A percentile compares a stretch with the other conserved stretches of the same genome.
These are phyloP conservation scores for Pleurostoma richardsiae DNA, from an alignment of 2,329 filamentous ascomycete genomes.

Conservation along the genomic window DNA sequence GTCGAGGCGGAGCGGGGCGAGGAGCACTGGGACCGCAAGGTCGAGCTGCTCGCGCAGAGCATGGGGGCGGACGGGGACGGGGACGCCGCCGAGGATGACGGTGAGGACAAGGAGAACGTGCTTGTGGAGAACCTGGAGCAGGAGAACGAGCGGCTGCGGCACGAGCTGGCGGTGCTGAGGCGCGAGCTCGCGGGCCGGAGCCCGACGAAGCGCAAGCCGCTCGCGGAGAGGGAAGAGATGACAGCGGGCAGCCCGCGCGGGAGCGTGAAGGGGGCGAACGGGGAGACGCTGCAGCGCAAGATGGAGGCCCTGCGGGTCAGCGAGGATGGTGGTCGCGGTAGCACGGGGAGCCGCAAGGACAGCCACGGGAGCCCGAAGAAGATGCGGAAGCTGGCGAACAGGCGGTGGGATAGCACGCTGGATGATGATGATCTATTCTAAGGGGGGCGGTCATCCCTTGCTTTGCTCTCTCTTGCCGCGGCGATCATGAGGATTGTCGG, in stretches of 20 bases:
- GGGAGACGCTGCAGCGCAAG: conserved; percentile 34
- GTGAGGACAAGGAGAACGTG: conserved; percentile 57
- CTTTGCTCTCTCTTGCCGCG: no score
- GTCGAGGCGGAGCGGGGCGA: conserved; percentile 76
- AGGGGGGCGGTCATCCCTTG: conserved; percentile 1
- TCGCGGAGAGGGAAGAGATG: conserved; percentile 49
- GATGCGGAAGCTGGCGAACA: conserved; percentile 40
- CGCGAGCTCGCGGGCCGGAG: conserved; percentile 61
- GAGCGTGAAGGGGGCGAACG: conserved; percentile 7
- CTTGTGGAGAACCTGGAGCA: conserved; percentile 60
- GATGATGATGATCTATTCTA: conserved; percentile 35
- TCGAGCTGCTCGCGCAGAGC: conserved; percentile 52
- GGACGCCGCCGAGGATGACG: conserved; percentile 33
- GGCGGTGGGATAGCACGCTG: conserved; percentile 38
- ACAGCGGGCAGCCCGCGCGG: conserved; percentile 6
- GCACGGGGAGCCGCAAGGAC: conserved; percentile 5
- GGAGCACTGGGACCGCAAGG: conserved; percentile 82
- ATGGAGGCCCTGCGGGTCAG: conserved; percentile 47
- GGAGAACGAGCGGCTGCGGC: conserved; percentile 66
- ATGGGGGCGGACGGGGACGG: conserved; percentile 38
- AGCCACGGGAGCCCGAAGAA: conserved; percentile 45
- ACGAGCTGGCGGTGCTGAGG: conserved; percentile 59
- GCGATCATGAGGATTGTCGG: no score
- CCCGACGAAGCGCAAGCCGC: conserved; percentile 54
- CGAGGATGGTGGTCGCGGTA: conserved; percentile 21